A percentile compares a stretch with the other conserved stretches of the same genome.
Evolutionary conservation across 2,329 filamentous ascomycete genomes (phyloP).

Genomic region (Beauveria sp.): DNA sequence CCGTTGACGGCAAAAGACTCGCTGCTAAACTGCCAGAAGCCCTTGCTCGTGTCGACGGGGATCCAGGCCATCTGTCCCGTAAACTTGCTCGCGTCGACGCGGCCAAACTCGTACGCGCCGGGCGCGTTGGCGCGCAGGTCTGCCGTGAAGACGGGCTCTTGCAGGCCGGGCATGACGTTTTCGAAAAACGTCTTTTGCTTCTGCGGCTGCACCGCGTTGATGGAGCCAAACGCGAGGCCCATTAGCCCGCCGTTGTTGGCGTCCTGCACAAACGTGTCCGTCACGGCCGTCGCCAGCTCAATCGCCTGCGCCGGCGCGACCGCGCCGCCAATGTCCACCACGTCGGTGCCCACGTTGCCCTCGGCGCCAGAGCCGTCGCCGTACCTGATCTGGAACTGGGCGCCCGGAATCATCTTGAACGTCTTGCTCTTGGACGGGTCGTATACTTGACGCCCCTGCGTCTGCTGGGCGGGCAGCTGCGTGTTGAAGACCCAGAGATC

Average conservation of each 20-base stretch:
- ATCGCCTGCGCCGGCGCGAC: slow-evolving; percentile 56
- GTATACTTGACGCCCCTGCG: slow-evolving; percentile 40
- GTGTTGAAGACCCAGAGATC: slow-evolving; percentile 71
- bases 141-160: slow-evolving; percentile 61
- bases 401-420: slow-evolving; percentile 30
- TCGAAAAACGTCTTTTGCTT: slow-evolving; percentile 68
- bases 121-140: slow-evolving; percentile 50
- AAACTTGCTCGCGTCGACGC: slow-evolving; percentile 56
- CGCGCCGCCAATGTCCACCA: slow-evolving; percentile 58
- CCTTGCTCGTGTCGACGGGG: slow-evolving; percentile 50
- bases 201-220: slow-evolving; percentile 57
- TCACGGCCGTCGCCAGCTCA: slow-evolving; percentile 55
- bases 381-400: slow-evolving; percentile 58
- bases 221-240: slow-evolving; percentile 56
- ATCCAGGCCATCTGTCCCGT: slow-evolving; percentile 52
- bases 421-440: slow-evolving; percentile 29
- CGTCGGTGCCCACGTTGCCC: slow-evolving; percentile 61
- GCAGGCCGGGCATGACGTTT: slow-evolving; percentile 54
- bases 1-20: slow-evolving; percentile 47
- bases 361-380: slow-evolving; percentile 57
- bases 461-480: slow-evolving; percentile 36
- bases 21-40: slow-evolving; percentile 56
- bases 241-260: slow-evolving; percentile 60
- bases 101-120: slow-evolving; percentile 65
- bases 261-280: slow-evolving; percentile 50